Percentiles rank a stretch among this genome's conserved stretches.
These are phyloP conservation scores for Dryas alaskensis DNA, from an alignment of 306 rosid genomes.

Conservation along the genomic window DNA sequence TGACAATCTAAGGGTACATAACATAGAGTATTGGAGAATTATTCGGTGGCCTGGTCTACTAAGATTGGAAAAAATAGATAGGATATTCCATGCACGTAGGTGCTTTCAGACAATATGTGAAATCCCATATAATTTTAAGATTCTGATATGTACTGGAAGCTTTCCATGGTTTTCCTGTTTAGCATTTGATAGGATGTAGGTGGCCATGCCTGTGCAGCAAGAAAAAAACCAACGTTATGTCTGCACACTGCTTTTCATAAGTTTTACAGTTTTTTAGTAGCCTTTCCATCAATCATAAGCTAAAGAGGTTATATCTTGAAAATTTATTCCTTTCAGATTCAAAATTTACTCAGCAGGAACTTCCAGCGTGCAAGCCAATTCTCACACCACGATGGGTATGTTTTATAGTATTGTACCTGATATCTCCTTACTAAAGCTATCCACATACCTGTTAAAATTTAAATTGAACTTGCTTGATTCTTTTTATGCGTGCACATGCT, in stretches of 20 bases:
- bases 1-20: background rate
- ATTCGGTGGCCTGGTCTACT: background rate
- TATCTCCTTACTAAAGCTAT: background rate
- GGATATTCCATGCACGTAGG: background rate
- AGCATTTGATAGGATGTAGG: background rate
- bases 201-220: background rate
- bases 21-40: background rate
- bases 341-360: slow-evolving; percentile 93
- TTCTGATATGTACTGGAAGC: background rate
- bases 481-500: background rate
- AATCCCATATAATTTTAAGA: background rate
- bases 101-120: background rate
- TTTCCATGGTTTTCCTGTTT: background rate
- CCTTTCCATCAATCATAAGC: background rate
- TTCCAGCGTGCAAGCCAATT: slow-evolving; percentile 98
- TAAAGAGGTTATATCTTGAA: slow-evolving; percentile 22
- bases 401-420: slow-evolving; percentile 2
- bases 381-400: slow-evolving; percentile 89
- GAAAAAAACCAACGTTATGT: background rate
- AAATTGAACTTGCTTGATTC: slow-evolving; percentile 5
- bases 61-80: background rate
- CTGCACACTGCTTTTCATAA: background rate
- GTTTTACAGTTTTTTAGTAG: background rate
- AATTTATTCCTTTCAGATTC: slow-evolving; percentile 56
- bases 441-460: background rate